Conservation (phyloP, 352 stramenopile species). For the Blastocystis sp. region DNA sequence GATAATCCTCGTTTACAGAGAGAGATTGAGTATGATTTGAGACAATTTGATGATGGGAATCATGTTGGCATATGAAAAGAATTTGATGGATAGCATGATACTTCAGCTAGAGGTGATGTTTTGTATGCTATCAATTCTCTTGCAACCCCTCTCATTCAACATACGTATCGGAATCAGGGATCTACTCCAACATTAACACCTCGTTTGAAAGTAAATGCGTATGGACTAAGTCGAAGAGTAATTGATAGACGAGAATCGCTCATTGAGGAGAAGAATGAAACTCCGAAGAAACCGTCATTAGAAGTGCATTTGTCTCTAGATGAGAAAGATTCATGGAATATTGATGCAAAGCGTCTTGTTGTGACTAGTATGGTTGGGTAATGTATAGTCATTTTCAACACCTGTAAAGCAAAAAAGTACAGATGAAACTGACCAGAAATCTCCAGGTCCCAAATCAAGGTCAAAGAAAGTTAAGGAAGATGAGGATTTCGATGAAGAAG, state of each 20-base stretch:
- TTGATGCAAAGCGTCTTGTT: slow-evolving; percentile 29
- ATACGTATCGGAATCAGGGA: background rate
- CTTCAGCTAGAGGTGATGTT: background rate
- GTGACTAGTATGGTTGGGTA: background rate
- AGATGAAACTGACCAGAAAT: background rate
- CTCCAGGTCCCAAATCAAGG: background rate
- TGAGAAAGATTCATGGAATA: slow-evolving; percentile 21
- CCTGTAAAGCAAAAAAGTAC: background rate
- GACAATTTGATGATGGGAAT: background rate
- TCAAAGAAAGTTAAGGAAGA: background rate
- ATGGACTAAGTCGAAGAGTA: background rate
- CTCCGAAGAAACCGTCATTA: background rate
- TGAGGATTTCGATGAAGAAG: background rate
- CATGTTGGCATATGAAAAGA: background rate
- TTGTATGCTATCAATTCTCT: background rate
- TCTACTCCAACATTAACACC: background rate
- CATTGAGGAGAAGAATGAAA: background rate
- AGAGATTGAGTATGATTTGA: slow-evolving; percentile 56
- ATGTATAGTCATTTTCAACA: slow-evolving; percentile 19
- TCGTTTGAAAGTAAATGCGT: slow-evolving; percentile 32
- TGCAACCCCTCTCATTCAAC: slow-evolving; percentile 27
- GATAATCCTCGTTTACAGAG: slow-evolving; percentile 43
- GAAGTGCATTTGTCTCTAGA: slow-evolving; percentile 49
- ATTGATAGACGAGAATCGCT: slow-evolving; percentile 19
- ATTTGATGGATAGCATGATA: background rate